A percentile compares a stretch with the other conserved stretches of the same genome.
Conservation (phyloP, 305 asterid genomes). For the Fraxinus greggii region DNA sequence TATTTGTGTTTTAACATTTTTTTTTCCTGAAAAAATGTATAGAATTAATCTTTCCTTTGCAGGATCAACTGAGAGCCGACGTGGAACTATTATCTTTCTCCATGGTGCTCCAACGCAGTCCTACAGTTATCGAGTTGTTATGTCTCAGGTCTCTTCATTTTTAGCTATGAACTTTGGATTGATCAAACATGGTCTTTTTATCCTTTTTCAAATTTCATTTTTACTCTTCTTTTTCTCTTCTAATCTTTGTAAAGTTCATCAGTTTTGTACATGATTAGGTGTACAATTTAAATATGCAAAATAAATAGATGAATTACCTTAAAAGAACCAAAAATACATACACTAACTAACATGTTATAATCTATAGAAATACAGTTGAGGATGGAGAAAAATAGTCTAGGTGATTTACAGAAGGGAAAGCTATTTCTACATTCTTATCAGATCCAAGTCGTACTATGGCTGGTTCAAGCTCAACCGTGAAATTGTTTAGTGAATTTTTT, state of each 20-base stretch:
- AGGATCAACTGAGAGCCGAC: slow-evolving; percentile 76
- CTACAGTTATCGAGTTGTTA: slow-evolving; percentile 86
- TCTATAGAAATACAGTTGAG: background rate
- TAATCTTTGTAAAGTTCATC: background rate
- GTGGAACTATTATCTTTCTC: slow-evolving; percentile 79
- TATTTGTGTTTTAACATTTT: slow-evolving; percentile 11
- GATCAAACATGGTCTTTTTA: slow-evolving; percentile 2
- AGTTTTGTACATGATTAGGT: background rate
- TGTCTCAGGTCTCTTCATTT: slow-evolving; percentile 73
- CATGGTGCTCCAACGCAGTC: slow-evolving; percentile 98
- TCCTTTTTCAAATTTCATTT: background rate
- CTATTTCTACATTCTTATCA: background rate
- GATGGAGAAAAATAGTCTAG: background rate
- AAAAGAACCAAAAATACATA: background rate
- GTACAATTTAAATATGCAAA: background rate
- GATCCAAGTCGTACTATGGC: background rate
- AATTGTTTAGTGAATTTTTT: background rate
- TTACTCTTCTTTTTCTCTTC: background rate
- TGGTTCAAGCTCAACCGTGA: background rate
- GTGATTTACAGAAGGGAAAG: background rate
- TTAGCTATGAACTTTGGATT: background rate
- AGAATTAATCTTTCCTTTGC: slow-evolving; percentile 27
- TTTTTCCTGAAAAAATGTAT: background rate
- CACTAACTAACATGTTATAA: background rate
- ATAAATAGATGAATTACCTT: background rate